A percentile compares a stretch with the other conserved stretches of the same genome.
Evolutionary conservation across 2,329 filamentous ascomycete species (phyloP).

Genomic region (Blumeriella jaapii): DNA sequence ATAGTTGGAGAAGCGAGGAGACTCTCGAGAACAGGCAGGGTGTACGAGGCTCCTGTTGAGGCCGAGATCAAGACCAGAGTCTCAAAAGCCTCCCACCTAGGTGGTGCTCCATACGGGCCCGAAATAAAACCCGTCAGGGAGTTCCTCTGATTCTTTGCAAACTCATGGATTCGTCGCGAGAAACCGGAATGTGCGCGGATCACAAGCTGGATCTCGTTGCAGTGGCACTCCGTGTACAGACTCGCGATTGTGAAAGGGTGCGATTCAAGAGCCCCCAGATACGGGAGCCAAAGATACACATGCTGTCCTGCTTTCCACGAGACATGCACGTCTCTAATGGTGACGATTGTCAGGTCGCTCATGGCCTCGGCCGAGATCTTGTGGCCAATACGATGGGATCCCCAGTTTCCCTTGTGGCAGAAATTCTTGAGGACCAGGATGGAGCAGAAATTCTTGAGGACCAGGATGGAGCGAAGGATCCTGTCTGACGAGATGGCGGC

Average conservation of each 20-base stretch:
- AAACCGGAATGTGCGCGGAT: conserved; percentile 45
- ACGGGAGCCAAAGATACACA: conserved; percentile 48
- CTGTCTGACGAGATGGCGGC: conserved; percentile 51
- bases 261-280: conserved; percentile 41
- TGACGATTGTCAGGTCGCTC: conserved; percentile 42
- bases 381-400: conserved; percentile 38
- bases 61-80: conserved; percentile 48
- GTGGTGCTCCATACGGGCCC: conserved; percentile 45
- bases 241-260: conserved; percentile 53
- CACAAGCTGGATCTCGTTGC: conserved; percentile 48
- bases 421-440: conserved; percentile 39
- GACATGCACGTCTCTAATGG: conserved; percentile 48
- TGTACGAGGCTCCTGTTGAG: conserved; percentile 52
- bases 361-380: conserved; percentile 37
- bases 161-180: conserved; percentile 40
- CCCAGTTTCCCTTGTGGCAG: conserved; percentile 32
- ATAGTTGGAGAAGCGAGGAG: conserved; percentile 33
- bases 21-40: conserved; percentile 46
- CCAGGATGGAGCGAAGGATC: conserved; percentile 33
- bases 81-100: conserved; percentile 46
- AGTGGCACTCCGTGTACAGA: conserved; percentile 30
- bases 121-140: conserved; percentile 37
- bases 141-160: conserved; percentile 30
- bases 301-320: conserved; percentile 49
- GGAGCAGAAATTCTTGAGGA: conserved; percentile 42